These are phyloP conservation scores for Cynara cardunculus DNA, from an alignment of 129 eudicot species.

Conservation along the genomic window DNA sequence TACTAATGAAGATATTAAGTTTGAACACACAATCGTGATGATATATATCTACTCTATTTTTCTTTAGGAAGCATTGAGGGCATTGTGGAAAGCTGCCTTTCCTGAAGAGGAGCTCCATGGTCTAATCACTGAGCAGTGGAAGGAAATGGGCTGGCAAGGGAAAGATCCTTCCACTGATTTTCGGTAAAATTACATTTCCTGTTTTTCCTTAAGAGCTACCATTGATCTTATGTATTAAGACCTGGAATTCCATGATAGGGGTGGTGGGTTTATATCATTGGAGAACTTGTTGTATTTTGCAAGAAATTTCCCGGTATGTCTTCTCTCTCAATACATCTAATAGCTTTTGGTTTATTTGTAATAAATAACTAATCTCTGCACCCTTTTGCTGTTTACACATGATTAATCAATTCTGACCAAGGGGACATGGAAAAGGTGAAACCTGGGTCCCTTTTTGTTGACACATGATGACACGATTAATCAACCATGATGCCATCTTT, in stretches of 20 bases:
- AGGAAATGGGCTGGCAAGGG: slow-evolving; percentile 99
- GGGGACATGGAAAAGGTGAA: background rate
- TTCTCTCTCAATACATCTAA: slow-evolving; percentile 18
- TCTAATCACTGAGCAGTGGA: slow-evolving; percentile 89
- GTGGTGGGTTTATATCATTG: slow-evolving; percentile 97
- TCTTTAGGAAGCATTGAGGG: slow-evolving; percentile 70
- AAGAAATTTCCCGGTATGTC: slow-evolving; percentile 75
- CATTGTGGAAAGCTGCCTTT: slow-evolving; percentile 90
- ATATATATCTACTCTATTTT: slow-evolving; percentile 8
- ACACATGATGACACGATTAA: background rate
- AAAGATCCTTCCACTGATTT: slow-evolving; percentile 98
- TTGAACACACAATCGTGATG: background rate
- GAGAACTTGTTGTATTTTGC: slow-evolving; percentile 90
- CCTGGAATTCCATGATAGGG: slow-evolving; percentile 48
- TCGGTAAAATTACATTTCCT: slow-evolving; percentile 40
- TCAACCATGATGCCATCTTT: background rate
- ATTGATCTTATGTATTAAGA: slow-evolving; percentile 6
- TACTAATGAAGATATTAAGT: background rate
- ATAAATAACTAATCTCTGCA: background rate
- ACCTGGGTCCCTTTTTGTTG: background rate
- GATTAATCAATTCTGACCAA: background rate
- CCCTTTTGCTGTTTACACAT: background rate
- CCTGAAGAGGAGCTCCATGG: slow-evolving; percentile 76
- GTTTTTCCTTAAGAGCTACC: background rate
- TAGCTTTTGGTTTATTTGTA: background rate